Conservation (phyloP, 306 rosid species). For the Lathyrus aphaca region DNA sequence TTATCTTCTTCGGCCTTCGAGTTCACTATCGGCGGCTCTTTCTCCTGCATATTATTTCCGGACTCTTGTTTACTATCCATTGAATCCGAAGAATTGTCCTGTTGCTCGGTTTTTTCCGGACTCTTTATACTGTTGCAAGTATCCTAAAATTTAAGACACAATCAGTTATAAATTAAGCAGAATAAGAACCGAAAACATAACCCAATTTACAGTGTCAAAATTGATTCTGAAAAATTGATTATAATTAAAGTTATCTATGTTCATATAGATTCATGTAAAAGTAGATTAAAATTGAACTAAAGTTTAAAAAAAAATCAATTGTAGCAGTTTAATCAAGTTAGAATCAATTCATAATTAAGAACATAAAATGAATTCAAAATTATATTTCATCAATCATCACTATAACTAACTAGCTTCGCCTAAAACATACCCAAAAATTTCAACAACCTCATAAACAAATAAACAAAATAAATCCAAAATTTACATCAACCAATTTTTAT, state of each 20-base stretch:
- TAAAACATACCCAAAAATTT: constrained; percentile 21
- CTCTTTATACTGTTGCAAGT: constrained; percentile 42
- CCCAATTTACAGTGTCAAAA: neutral
- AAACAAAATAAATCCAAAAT: constrained; percentile 20
- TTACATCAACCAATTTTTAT: constrained; percentile 37
- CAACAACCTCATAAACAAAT: constrained; percentile 18
- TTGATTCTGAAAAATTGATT: neutral
- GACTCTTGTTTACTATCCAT: constrained; percentile 39
- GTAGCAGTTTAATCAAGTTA: neutral
- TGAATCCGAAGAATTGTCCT: constrained; percentile 37
- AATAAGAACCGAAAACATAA: neutral
- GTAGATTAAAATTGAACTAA: neutral
- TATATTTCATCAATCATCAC: neutral
- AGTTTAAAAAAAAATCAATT: neutral
- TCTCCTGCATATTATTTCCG: constrained; percentile 25
- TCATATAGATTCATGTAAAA: neutral
- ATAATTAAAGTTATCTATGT: neutral
- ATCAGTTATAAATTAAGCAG: constrained; percentile 24
- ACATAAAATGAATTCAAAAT: neutral
- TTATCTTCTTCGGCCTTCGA: constrained; percentile 36
- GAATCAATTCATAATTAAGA: neutral
- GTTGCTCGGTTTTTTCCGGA: constrained; percentile 42
- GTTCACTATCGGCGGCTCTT: constrained; percentile 32
- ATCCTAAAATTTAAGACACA: constrained; percentile 48
- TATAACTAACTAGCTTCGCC: neutral